Percentiles rank a stretch among this genome's conserved stretches.
Conservation (phyloP, 2,329 filamentous ascomycete species). For the Sclerotinia sclerotiorum region DNA sequence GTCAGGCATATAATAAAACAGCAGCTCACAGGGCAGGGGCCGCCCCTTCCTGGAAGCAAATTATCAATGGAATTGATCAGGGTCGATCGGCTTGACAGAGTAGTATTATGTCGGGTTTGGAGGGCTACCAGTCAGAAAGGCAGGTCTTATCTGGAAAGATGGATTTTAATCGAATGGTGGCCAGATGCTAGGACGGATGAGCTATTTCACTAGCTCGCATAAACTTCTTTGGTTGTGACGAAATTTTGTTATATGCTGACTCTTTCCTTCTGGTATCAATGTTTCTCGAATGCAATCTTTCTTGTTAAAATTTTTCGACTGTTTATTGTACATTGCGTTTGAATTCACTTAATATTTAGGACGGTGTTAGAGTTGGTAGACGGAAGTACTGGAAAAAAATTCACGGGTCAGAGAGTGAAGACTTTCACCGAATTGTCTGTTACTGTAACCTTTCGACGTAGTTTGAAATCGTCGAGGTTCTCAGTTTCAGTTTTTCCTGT, state of each 20-base stretch:
- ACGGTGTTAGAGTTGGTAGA: not conserved
- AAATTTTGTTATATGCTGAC: not conserved
- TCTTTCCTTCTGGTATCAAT: not conserved
- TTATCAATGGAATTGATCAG: constrained; percentile 1
- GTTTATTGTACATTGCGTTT: not conserved
- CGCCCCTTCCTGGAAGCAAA: not conserved
- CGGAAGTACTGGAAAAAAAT: not conserved
- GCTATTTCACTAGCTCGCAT: constrained; percentile 7
- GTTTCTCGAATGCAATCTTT: not conserved
- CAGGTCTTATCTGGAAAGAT: constrained; percentile 8
- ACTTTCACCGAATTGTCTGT: constrained; percentile 2
- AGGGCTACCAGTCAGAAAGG: constrained; percentile 6
- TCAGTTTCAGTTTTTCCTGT: constrained; percentile 7
- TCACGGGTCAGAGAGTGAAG: not conserved
- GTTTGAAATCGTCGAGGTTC: constrained; percentile 20
- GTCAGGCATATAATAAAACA: not conserved
- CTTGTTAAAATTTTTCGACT: not conserved
- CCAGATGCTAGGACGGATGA: not conserved
- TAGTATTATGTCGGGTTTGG: constrained; percentile 6
- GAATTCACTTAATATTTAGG: not conserved
- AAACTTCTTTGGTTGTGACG: not conserved
- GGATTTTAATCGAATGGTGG: not conserved
- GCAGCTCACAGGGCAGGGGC: not conserved
- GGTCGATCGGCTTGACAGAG: constrained; percentile 13
- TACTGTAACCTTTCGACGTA: constrained; percentile 19